Conservation (phyloP, 305 asterid genomes). For the Fraxinus sp. region DNA sequence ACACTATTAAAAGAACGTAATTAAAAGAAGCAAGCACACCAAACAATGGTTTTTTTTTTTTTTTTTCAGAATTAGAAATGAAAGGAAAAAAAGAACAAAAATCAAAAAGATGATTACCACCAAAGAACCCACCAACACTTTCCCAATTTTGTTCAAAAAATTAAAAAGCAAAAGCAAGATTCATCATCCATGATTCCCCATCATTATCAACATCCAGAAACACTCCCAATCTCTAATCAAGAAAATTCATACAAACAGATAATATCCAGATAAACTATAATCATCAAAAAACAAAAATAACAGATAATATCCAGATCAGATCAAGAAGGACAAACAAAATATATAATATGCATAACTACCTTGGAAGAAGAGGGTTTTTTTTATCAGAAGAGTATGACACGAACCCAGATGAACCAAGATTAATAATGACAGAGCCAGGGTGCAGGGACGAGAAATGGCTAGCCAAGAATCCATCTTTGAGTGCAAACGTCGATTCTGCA, state of each 20-base stretch:
- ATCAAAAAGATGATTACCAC: not conserved
- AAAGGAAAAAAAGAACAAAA: not conserved
- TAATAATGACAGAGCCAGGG: slow-evolving; percentile 66
- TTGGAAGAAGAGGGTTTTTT: slow-evolving; percentile 73
- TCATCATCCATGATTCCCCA: not conserved
- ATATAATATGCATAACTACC: slow-evolving; percentile 32
- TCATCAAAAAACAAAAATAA: not conserved
- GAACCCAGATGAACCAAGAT: slow-evolving; percentile 72
- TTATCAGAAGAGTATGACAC: slow-evolving; percentile 62
- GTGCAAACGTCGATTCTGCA: slow-evolving; percentile 46
- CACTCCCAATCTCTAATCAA: not conserved
- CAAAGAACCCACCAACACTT: not conserved
- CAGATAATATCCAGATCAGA: not conserved
- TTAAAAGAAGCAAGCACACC: not conserved
- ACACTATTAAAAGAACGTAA: not conserved
- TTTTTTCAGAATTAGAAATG: not conserved
- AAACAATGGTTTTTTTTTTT: not conserved
- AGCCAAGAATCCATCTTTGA: slow-evolving; percentile 86
- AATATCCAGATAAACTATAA: not conserved
- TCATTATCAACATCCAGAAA: not conserved
- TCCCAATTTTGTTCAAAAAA: not conserved
- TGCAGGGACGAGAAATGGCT: slow-evolving; percentile 58
- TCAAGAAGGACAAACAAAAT: not conserved
- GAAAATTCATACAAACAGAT: not conserved
- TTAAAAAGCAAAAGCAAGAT: not conserved